These are phyloP conservation scores for Tripterygium wilfordii DNA, from an alignment of 177 flowering plant genomes.

Conservation along the genomic window DNA sequence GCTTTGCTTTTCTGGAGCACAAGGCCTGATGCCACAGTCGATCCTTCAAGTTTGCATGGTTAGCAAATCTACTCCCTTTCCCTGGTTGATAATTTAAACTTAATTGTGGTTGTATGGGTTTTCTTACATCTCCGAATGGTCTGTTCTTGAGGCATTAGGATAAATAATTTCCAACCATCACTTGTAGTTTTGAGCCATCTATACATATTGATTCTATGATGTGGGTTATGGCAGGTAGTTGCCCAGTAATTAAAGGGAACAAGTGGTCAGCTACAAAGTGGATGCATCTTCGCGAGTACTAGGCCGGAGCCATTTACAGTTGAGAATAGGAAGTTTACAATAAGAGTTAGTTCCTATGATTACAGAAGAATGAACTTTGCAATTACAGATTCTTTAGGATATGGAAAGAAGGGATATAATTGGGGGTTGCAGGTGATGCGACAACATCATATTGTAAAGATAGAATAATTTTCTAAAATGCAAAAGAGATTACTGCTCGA, in stretches of 20 bases:
- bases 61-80: conserved; percentile 13
- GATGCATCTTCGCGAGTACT: conserved; percentile 46
- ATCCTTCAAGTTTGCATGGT: conserved; percentile 95
- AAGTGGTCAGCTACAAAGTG: conserved; percentile 63
- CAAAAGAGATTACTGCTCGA: no score
- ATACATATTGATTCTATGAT: background rate
- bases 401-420: no score
- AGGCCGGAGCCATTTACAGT: conserved; percentile 11
- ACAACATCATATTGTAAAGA: no score
- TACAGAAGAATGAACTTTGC: no score
- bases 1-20: conserved; percentile 96
- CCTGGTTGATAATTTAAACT: background rate
- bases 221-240: conserved; percentile 30
- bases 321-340: no score
- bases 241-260: conserved; percentile 54
- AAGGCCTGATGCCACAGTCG: conserved; percentile 83
- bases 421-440: no score
- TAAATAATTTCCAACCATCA: background rate
- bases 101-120: no score
- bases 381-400: no score
- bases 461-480: no score
- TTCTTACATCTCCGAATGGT: no score
- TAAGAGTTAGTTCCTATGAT: no score
- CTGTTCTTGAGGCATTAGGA: background rate
- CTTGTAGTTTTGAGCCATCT: background rate